phyloP scores from a whole-genome alignment of 2,329 filamentous ascomycete genomes.

The Fonsecaea multimorphosa region DNA sequence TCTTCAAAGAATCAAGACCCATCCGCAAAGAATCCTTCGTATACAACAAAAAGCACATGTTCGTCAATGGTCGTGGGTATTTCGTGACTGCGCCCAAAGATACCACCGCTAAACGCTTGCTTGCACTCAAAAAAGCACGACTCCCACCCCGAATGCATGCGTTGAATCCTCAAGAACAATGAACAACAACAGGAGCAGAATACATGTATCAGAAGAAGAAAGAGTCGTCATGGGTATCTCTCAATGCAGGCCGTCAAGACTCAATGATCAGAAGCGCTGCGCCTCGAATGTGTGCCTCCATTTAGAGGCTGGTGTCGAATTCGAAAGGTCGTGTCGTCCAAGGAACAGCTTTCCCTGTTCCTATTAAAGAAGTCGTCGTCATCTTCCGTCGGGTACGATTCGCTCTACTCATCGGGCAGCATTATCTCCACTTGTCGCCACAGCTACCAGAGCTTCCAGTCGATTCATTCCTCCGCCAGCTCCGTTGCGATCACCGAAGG shows the following conservation, averaged over 20 bases:
- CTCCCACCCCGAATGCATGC: constrained; percentile 22
- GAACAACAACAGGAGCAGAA: constrained; percentile 28
- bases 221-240: constrained; percentile 35
- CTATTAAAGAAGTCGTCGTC: constrained; percentile 2
- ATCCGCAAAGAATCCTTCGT: neutral
- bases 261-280: constrained; percentile 29
- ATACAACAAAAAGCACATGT: constrained; percentile 18
- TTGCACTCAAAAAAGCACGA: constrained; percentile 23
- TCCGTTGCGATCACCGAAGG: constrained; percentile 36
- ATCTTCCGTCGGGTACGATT: neutral
- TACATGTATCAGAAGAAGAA: constrained; percentile 15
- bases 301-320: constrained; percentile 18
- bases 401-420: constrained; percentile 31
- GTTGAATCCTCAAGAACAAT: constrained; percentile 20
- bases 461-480: constrained; percentile 52
- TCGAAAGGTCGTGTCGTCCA: constrained; percentile 7
- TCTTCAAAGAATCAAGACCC: neutral
- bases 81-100: constrained; percentile 22
- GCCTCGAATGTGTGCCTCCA: constrained; percentile 27
- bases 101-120: constrained; percentile 26
- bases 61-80: constrained; percentile 30
- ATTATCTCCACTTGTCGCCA: constrained; percentile 56
- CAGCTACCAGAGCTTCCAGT: constrained; percentile 58
- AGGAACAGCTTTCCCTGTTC: constrained; percentile 1
- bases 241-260: constrained; percentile 34